These are phyloP conservation scores for Penicillium canescens DNA, from an alignment of 495 filamentous ascomycete genomes.

Conservation along the genomic window DNA sequence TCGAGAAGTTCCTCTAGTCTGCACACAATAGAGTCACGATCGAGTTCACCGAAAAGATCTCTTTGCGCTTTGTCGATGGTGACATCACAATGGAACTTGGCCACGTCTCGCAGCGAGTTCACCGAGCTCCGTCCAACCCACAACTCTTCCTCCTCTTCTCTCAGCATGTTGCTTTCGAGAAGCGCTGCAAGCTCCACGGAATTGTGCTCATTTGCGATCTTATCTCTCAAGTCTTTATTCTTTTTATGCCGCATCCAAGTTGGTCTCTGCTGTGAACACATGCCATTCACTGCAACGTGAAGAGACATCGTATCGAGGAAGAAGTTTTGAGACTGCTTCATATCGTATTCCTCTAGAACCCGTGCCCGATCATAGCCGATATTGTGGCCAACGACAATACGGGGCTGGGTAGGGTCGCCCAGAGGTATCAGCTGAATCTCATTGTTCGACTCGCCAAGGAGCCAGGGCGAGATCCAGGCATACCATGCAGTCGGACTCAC, in stretches of 20 bases:
- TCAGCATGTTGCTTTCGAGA: slow-evolving; percentile 62
- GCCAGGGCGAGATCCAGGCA: slow-evolving; percentile 95
- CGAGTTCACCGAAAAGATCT: slow-evolving; percentile 83
- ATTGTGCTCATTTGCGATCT: slow-evolving; percentile 69
- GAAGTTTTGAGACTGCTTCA: slow-evolving; percentile 77
- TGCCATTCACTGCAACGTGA: slow-evolving; percentile 96
- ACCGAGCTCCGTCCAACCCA: slow-evolving; percentile 94
- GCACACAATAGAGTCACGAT: slow-evolving; percentile 63
- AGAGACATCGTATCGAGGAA: slow-evolving; percentile 99
- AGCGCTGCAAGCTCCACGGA: slow-evolving; percentile 70
- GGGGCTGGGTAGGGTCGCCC: slow-evolving; percentile 65
- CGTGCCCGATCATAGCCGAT: slow-evolving; percentile 93
- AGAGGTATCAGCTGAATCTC: slow-evolving; percentile 82
- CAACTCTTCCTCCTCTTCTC: slow-evolving; percentile 86
- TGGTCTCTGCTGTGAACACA: slow-evolving; percentile 95
- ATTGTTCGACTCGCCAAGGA: slow-evolving; percentile 77
- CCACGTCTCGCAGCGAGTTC: slow-evolving; percentile 94
- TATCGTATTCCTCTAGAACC: slow-evolving; percentile 83
- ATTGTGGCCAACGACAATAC: slow-evolving; percentile 91
- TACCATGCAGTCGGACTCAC: slow-evolving; percentile 89
- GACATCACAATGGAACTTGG: slow-evolving; percentile 91
- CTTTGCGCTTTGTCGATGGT: slow-evolving; percentile 88
- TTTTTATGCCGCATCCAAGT: slow-evolving; percentile 98
- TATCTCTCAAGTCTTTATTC: slow-evolving; percentile 78
- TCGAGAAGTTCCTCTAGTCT: slow-evolving; percentile 82